Evolutionary conservation across 371 early-diverging fungal species (phyloP).

Genomic region (Mucor indicus): DNA sequence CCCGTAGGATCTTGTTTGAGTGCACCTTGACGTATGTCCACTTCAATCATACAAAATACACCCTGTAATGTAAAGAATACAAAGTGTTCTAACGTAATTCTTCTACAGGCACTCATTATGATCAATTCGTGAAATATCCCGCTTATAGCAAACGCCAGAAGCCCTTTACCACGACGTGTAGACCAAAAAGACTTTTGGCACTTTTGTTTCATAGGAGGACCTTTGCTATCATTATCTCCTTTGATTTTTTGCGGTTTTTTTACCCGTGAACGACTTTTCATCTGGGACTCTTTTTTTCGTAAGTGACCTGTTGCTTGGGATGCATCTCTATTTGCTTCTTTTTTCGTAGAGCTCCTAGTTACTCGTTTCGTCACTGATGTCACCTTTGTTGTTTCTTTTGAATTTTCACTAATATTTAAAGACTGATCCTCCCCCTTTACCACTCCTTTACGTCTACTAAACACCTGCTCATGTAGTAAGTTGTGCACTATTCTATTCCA

Average conservation of each 20-base stretch:
- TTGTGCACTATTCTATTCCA: constrained; percentile 36
- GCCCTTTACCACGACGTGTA: constrained; percentile 12
- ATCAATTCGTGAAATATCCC: constrained; percentile 35
- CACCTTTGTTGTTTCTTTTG: too few relatives aligned
- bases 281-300: background rate
- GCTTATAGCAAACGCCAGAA: constrained; percentile 27
- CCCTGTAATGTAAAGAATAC: constrained; percentile 32
- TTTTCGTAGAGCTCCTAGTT: too few relatives aligned
- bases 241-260: background rate
- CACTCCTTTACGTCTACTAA: background rate
- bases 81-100: constrained; percentile 32
- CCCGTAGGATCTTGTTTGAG: constrained; percentile 1
- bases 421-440: background rate
- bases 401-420: background rate
- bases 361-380: background rate
- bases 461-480: constrained; percentile 23
- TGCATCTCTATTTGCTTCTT: too few relatives aligned
- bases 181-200: background rate
- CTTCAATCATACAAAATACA: constrained; percentile 17
- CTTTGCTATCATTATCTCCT: too few relatives aligned
- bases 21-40: constrained; percentile 1
- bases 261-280: background rate
- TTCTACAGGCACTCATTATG: constrained; percentile 24
- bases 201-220: too few relatives aligned
- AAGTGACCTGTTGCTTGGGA: too few relatives aligned